Percentiles rank a stretch among this genome's conserved stretches.
Evolutionary conservation across 164 flowering plant species (phyloP).

Genomic region (Platanus orientalis): DNA sequence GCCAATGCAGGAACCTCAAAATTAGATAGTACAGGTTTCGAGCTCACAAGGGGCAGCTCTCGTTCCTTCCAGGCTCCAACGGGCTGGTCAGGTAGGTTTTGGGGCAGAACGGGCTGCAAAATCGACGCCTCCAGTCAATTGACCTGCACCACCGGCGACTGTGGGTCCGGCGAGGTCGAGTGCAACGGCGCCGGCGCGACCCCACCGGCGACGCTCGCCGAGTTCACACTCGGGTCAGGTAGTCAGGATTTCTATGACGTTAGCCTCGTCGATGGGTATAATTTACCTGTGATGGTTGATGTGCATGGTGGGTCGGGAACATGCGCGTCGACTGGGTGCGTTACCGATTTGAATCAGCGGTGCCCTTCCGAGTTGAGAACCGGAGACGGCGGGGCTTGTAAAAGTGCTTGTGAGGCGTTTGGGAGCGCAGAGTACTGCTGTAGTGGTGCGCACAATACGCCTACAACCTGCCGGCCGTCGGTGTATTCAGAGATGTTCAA

Average conservation of each 20-base stretch:
- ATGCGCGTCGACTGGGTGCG: slow-evolving; percentile 55
- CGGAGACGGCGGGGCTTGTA: slow-evolving; percentile 47
- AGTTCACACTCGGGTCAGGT: slow-evolving; percentile 67
- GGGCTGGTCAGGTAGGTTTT: slow-evolving; percentile 91
- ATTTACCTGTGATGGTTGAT: slow-evolving; percentile 55
- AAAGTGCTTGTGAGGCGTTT: slow-evolving; percentile 76
- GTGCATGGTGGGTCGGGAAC: slow-evolving; percentile 43
- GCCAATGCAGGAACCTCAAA: slow-evolving; percentile 44
- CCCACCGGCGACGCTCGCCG: slow-evolving; percentile 90
- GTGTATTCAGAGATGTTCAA: slow-evolving; percentile 57
- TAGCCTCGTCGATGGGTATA: slow-evolving; percentile 78
- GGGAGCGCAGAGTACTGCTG: slow-evolving; percentile 60
- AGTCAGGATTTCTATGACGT: slow-evolving; percentile 72
- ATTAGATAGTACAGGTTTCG: slow-evolving; percentile 51
- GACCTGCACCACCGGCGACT: slow-evolving; percentile 71
- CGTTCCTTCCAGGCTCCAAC: slow-evolving; percentile 61
- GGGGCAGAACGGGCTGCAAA: slow-evolving; percentile 83
- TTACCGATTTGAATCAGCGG: slow-evolving; percentile 18
- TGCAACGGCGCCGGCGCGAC: slow-evolving; percentile 77
- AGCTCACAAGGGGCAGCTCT: slow-evolving; percentile 44
- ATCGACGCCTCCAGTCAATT: slow-evolving; percentile 57
- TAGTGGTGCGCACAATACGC: slow-evolving; percentile 52
- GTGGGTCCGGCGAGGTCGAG: slow-evolving; percentile 62
- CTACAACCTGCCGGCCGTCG: slow-evolving; percentile 55
- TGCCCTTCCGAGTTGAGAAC: slow-evolving; percentile 23